These are phyloP conservation scores for Scheffersomyces stipitis DNA, from an alignment of 805 yeast species.

Conservation along the genomic window DNA sequence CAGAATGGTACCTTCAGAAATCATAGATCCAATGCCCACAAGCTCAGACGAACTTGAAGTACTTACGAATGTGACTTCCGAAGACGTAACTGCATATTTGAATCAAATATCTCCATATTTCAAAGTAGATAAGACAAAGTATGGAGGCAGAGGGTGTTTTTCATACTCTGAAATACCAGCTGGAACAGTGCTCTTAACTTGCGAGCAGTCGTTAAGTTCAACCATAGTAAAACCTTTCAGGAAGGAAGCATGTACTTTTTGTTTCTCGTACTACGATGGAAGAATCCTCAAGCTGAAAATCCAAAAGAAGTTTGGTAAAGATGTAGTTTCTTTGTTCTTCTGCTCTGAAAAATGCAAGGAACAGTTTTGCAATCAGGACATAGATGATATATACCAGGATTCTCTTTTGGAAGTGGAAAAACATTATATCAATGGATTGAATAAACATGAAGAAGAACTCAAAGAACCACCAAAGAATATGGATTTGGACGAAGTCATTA, in stretches of 20 bases:
- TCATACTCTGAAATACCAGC: conserved; percentile 39
- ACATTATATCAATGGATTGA: conserved; percentile 18
- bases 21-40: no score
- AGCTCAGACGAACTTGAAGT: no score
- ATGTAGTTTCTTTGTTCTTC: conserved; percentile 47
- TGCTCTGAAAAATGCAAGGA: conserved; percentile 49
- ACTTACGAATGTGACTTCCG: neutral
- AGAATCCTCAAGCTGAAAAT: conserved; percentile 44
- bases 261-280: conserved; percentile 52
- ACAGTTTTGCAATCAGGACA: conserved; percentile 36
- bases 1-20: no score
- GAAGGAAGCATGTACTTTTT: conserved; percentile 60
- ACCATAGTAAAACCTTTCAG: conserved; percentile 53
- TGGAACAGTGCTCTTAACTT: conserved; percentile 41
- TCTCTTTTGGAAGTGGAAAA: conserved; percentile 39
- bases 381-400: conserved; percentile 30
- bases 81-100: neutral
- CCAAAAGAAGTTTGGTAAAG: conserved; percentile 12
- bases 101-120: conserved; percentile 28
- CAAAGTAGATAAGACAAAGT: conserved; percentile 38
- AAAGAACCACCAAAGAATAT: conserved; percentile 14
- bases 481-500: conserved; percentile 13
- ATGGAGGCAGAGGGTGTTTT: conserved; percentile 65
- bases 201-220: conserved; percentile 45
- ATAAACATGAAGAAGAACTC: conserved; percentile 24